A percentile compares a stretch with the other conserved stretches of the same genome.
Conservation (phyloP, 1,139 yeast genomes). For the Nematodospora anomalae region DNA sequence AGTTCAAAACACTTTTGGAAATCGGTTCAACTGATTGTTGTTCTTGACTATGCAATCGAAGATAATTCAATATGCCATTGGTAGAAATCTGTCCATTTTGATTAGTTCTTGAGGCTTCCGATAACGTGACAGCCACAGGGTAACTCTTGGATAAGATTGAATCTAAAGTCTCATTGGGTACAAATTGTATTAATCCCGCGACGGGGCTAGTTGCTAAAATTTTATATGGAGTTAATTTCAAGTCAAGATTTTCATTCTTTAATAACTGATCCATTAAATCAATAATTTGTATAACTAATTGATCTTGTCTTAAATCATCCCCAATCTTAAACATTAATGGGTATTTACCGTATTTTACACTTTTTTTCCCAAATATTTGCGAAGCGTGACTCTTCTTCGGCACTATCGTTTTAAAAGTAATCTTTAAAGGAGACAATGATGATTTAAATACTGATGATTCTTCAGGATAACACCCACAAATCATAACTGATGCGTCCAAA, state of each 20-base stretch:
- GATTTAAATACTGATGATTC: constrained; percentile 88
- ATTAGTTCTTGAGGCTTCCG: constrained; percentile 2
- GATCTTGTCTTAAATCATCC: constrained; percentile 95
- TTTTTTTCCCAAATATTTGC: constrained; percentile 37
- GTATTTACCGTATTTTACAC: constrained; percentile 53
- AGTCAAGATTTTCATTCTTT: constrained; percentile 86
- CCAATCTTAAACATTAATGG: constrained; percentile 93
- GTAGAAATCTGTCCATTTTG: constrained; percentile 11
- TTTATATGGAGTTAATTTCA: constrained; percentile 83
- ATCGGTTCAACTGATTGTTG: constrained; percentile 27
- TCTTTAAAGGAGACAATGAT: constrained; percentile 82
- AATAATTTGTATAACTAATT: constrained; percentile 88
- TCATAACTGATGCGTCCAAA: constrained; percentile 62
- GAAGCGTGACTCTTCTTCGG: constrained; percentile 20
- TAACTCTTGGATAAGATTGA: constrained; percentile 64
- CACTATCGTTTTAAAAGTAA: constrained; percentile 65
- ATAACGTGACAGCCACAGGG: constrained; percentile 28
- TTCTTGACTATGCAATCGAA: constrained; percentile 63
- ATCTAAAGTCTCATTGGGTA: constrained; percentile 90
- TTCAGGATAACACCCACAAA: constrained; percentile 77
- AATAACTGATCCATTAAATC: constrained; percentile 87
- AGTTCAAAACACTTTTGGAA: constrained; percentile 29
- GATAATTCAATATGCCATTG: constrained; percentile 69
- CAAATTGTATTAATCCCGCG: constrained; percentile 91
- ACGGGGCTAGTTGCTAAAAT: constrained; percentile 87